Conservation (phyloP, 176 grass and related monocot genomes). For the Triticum monococcum region DNA sequence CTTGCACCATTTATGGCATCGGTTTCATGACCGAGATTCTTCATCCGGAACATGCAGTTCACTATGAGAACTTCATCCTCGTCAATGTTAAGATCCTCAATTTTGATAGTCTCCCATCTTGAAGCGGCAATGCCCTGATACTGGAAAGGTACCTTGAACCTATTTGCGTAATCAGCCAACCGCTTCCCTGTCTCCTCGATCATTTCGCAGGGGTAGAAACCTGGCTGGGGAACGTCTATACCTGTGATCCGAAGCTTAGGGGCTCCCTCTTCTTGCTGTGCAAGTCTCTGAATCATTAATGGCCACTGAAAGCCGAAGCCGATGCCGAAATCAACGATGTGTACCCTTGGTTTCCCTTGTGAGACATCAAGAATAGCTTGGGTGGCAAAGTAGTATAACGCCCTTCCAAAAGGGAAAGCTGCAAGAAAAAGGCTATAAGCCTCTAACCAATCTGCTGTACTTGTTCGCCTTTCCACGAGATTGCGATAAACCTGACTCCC, state of each 20-base stretch:
- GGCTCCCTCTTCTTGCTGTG: neutral
- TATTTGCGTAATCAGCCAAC: slow-evolving; percentile 60
- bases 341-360: slow-evolving; percentile 37
- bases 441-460: slow-evolving; percentile 17
- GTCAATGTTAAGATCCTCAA: too few species aligned
- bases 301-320: slow-evolving; percentile 59
- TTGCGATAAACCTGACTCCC: slow-evolving; percentile 38
- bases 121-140: too few species aligned
- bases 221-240: slow-evolving; percentile 42
- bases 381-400: slow-evolving; percentile 47
- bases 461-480: slow-evolving; percentile 7
- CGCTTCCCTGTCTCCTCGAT: slow-evolving; percentile 51
- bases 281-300: slow-evolving; percentile 47
- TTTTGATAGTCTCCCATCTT: too few species aligned
- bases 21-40: too few species aligned
- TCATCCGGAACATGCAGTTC: too few species aligned
- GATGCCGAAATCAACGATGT: slow-evolving; percentile 74
- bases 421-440: slow-evolving; percentile 21
- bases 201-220: slow-evolving; percentile 42
- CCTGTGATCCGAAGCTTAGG: slow-evolving; percentile 59
- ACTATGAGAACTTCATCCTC: too few species aligned
- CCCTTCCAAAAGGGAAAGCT: slow-evolving; percentile 29
- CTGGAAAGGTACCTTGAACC: too few species aligned
- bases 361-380: slow-evolving; percentile 45
- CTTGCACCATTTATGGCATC: too few species aligned